Evolutionary conservation across 2,329 filamentous ascomycete species (phyloP), one percentile per base, ranked within the genome.

Genomic region (Colletotrichum coccodes): DNA sequence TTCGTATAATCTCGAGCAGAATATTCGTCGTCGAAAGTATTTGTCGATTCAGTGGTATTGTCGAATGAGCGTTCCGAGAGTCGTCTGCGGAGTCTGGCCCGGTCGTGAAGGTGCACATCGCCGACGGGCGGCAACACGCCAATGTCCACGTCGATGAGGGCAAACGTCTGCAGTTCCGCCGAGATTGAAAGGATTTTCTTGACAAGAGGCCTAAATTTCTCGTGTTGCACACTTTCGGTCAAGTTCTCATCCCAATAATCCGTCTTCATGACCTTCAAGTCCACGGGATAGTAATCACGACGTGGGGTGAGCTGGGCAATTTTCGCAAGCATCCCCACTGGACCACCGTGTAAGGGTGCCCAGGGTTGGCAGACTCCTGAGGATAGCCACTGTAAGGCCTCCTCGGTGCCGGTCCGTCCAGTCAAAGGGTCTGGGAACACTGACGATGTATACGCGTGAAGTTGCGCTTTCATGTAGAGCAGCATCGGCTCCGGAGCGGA

Each of bases 371-470:
- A 85, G 2, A 77, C 76, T 0, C 84, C 87, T 0, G 87, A 87
- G 3, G 76, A 72, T 0, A 92, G 77, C 32, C 81, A 83, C 2
- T 81, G 76, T 0, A 89, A 67, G 0, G 88, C 85, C 75, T 91
- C 89, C 72, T 92, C 90, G 0, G 83, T 85, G 0, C 91, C 91
- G 0, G 89, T 92, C 0, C 84, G 80, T 0, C 82, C 78, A 0
- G 89, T 92, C 0, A 92, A 79, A 0, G 80, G 77, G 72, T 92
- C 91, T 0, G 87, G 84, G 0, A 92, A 40, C 0, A 84, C 72
- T 36, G 85, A 87, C 0, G 90, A 90, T 0, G 90, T 92, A 5
- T 84, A 76, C 0, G 90, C 90, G 73, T 93, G 90, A 1, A 89
- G 75, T 4, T 84, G 76, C 0, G 89, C 89, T 72, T 90, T 91